A percentile compares a stretch with the other conserved stretches of the same genome.
Evolutionary conservation across 495 filamentous ascomycete genomes (phyloP).

Genomic region (Penicillium parvum): DNA sequence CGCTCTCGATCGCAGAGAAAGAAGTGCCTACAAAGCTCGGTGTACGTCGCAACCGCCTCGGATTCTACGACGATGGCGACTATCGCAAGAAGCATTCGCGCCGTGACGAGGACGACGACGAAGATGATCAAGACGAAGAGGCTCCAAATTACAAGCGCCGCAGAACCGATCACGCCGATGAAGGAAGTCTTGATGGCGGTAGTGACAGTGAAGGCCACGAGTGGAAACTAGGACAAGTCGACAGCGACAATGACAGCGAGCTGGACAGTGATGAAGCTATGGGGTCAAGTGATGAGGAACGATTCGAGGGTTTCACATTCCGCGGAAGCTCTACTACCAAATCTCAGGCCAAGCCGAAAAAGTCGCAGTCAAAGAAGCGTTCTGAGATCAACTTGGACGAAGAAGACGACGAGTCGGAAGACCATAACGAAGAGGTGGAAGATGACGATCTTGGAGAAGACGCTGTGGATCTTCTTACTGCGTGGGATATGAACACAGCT

Average conservation of each 20-base stretch:
- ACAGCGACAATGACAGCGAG: constrained; percentile 74
- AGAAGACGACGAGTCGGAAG: constrained; percentile 49
- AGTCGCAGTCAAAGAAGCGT: constrained; percentile 20
- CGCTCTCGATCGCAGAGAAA: constrained; percentile 75
- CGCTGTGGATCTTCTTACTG: constrained; percentile 77
- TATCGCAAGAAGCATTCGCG: constrained; percentile 42
- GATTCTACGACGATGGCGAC: constrained; percentile 48
- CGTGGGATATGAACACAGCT: constrained; percentile 68
- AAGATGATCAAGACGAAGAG: constrained; percentile 51
- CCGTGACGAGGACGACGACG: constrained; percentile 35
- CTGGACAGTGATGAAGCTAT: constrained; percentile 92
- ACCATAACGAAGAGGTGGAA: constrained; percentile 42
- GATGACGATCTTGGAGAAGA: constrained; percentile 73
- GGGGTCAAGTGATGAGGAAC: constrained; percentile 81
- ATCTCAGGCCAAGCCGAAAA: constrained; percentile 33
- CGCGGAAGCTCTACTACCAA: constrained; percentile 59
- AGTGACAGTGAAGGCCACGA: constrained; percentile 85
- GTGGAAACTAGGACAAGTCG: constrained; percentile 76
- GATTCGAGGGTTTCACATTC: constrained; percentile 73
- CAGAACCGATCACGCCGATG: constrained; percentile 30
- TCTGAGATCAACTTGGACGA: constrained; percentile 52
- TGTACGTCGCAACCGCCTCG: constrained; percentile 54
- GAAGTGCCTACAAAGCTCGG: constrained; percentile 48
- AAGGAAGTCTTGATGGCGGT: constrained; percentile 51
- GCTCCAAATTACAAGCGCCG: constrained; percentile 45